phyloP scores from a whole-genome alignment of 257 asterid genomes.

The Scutellaria barbata region DNA sequence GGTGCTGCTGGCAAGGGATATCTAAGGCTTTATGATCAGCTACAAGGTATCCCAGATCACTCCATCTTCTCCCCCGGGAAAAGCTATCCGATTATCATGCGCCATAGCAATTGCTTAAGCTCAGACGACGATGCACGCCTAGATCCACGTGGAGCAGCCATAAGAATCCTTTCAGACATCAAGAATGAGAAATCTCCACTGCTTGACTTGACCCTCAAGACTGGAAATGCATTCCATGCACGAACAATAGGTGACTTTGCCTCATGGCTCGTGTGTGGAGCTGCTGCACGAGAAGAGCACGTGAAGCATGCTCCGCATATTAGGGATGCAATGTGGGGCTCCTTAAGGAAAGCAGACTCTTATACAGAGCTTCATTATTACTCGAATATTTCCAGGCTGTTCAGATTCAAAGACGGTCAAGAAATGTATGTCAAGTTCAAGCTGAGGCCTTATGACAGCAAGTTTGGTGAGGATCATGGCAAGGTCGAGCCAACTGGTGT shows the following conservation, averaged over 20 bases:
- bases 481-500: conserved; percentile 56
- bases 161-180: conserved; percentile 51
- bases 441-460: conserved; percentile 58
- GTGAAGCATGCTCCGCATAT: conserved; percentile 65
- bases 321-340: conserved; percentile 72
- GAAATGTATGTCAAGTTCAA: conserved; percentile 70
- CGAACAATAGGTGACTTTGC: conserved; percentile 71
- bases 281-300: conserved; percentile 64
- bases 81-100: conserved; percentile 46
- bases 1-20: conserved; percentile 62
- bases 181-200: conserved; percentile 37
- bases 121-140: conserved; percentile 71
- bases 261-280: conserved; percentile 70
- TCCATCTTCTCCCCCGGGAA: conserved; percentile 52
- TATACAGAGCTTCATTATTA: conserved; percentile 69
- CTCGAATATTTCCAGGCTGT: conserved; percentile 61
- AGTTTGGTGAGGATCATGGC: conserved; percentile 57
- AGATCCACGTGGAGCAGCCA: conserved; percentile 71
- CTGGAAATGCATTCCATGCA: conserved; percentile 71
- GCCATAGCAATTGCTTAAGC: conserved; percentile 74
- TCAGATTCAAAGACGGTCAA: conserved; percentile 52
- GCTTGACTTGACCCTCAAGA: conserved; percentile 65
- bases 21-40: conserved; percentile 46
- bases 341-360: conserved; percentile 56
- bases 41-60: conserved; percentile 57